A percentile compares a stretch with the other conserved stretches of the same genome.
These are phyloP conservation scores for Colletotrichum filicis DNA, from an alignment of 2,329 filamentous ascomycete species.

Conservation along the genomic window DNA sequence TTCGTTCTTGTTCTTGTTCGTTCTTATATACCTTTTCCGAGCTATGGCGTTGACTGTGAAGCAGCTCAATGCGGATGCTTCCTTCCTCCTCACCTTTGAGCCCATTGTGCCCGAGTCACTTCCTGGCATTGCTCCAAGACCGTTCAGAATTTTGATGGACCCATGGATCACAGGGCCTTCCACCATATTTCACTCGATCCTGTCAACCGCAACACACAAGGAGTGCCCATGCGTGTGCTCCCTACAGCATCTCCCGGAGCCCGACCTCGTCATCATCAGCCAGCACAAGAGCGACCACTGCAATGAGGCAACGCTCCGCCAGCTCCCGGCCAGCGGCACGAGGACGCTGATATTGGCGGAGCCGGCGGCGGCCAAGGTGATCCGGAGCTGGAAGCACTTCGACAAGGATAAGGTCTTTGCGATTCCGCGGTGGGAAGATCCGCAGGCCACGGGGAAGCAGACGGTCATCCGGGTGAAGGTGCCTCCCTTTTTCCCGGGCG, in stretches of 20 bases:
- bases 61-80: conserved; percentile 72
- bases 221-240: conserved; percentile 67
- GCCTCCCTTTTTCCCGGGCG: conserved; percentile 61
- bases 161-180: conserved; percentile 75
- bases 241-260: conserved; percentile 51
- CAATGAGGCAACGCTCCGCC: conserved; percentile 74
- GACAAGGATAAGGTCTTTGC: conserved; percentile 58
- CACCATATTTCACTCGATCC: conserved; percentile 68
- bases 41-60: conserved; percentile 72
- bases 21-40: not conserved
- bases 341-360: conserved; percentile 74
- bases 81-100: conserved; percentile 72
- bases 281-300: conserved; percentile 72
- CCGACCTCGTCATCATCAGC: conserved; percentile 59
- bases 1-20: not conserved
- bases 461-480: conserved; percentile 60
- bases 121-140: conserved; percentile 51
- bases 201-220: conserved; percentile 69
- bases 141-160: conserved; percentile 77
- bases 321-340: conserved; percentile 64
- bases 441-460: conserved; percentile 46
- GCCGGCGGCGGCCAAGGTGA: conserved; percentile 71
- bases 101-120: conserved; percentile 57
- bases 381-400: conserved; percentile 77
- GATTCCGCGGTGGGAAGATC: conserved; percentile 59